Evolutionary conservation across 257 asterid genomes (phyloP).

Genomic region (Knoxia roxburghii): DNA sequence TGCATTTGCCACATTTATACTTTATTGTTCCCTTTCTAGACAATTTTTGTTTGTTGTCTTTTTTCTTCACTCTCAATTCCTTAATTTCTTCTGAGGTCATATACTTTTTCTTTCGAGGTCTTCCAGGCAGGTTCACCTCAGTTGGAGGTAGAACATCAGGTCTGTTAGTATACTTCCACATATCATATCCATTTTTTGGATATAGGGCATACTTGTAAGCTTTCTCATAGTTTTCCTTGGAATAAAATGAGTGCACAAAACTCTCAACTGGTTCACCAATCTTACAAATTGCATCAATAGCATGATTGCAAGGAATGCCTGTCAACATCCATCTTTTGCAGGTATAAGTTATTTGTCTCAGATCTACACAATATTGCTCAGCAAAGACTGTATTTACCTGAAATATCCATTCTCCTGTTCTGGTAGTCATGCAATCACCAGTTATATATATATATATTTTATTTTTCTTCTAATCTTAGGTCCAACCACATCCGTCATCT

Average conservation of each 20-base stretch:
- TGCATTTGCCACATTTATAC: no score
- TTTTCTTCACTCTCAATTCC: no score
- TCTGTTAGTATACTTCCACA: not conserved
- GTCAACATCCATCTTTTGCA: conserved; percentile 6
- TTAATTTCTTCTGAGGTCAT: no score
- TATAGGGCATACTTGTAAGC: not conserved
- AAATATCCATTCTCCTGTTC: not conserved
- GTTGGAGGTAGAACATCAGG: not conserved
- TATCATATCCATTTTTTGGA: conserved; percentile 1
- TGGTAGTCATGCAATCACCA: not conserved
- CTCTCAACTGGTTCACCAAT: no score
- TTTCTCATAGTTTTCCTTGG: not conserved
- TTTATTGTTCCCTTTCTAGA: no score
- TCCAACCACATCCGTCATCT: not conserved
- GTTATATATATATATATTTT: not conserved
- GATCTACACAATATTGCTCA: no score
- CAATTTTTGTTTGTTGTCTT: no score
- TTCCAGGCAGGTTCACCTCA: not conserved
- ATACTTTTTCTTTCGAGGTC: no score
- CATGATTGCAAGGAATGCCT: conserved; percentile 9
- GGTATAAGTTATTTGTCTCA: not conserved
- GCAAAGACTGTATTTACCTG: not conserved
- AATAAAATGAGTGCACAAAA: no score
- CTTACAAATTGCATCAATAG: no score
- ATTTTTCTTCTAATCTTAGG: not conserved